Base-by-base conservation (phyloP, 2,329 filamentous ascomycete genomes). In the Dryadomyces sulphureus region DNA sequence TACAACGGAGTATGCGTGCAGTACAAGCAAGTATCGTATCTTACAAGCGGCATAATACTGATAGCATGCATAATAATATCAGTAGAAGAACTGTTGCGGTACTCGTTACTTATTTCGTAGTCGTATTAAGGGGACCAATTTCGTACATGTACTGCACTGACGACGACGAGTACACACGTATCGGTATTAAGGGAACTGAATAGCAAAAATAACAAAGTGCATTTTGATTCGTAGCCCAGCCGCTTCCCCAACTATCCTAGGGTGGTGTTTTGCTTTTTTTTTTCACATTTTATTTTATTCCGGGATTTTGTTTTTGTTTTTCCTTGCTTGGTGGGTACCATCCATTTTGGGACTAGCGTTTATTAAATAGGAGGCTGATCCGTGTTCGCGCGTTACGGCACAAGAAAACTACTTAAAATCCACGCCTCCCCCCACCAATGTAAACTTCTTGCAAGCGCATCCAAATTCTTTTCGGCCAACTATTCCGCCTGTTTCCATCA, bases 381-480 rank as follows among this genome's bases (percentile, higher is more conserved):
- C 64, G 67, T 66, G 64, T 67, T 65, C 62, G 61, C 58, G 59
- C 60, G 59, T 56, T 53, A 52, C 54, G 59, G 61, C 60, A 55
- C 55, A 57, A 65, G 62, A 70, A 73, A 73, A 73, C 64, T 74
- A 74, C 70, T 73, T 74, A 73, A 72, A 59, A 62, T 60, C 59
- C 60, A 61, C 53, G 55, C 63, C 62, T 65, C 68, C 70, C 68
- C 59, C 66, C 14, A 39, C 19, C 30, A 41, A 32, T 32, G 11
- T 19, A 49, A 61, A 56, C 54, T 52, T 57, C 57, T 57, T 57
- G 57, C 59, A 57, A 56, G 49, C 57, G 56, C 55, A 63, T 56
- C 52, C 61, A 60, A 65, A 62, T 62, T 58, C 59, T 58, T 59
- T 58, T 54, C 50, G 53, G 56, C 57, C 55, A 57, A 34, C 40